phyloP scores from a whole-genome alignment of 1,139 yeast genomes.

The Citeromyces siamensis region DNA sequence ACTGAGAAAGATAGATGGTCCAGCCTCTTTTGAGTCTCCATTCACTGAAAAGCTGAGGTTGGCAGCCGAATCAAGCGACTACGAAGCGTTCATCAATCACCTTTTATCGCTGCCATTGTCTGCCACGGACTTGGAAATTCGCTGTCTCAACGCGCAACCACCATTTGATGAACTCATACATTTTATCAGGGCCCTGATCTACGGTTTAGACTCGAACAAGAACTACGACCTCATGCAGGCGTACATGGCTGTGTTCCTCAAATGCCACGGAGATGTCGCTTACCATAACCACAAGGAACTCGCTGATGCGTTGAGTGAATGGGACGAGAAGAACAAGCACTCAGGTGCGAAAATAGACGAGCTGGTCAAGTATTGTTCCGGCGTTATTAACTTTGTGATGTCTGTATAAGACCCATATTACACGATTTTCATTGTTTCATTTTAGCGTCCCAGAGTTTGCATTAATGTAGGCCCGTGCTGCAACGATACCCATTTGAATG shows the following conservation, averaged over 20 bases:
- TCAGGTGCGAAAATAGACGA: slow-evolving; percentile 47
- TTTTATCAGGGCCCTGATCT: slow-evolving; percentile 54
- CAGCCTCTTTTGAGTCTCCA: slow-evolving; percentile 49
- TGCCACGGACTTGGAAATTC: slow-evolving; percentile 71
- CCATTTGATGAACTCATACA: slow-evolving; percentile 52
- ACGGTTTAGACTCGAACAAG: slow-evolving; percentile 41
- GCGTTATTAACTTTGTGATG: slow-evolving; percentile 57
- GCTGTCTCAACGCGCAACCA: slow-evolving; percentile 55
- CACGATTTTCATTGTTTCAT: no score
- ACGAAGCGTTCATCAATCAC: slow-evolving; percentile 35
- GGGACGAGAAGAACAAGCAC: slow-evolving; percentile 32
- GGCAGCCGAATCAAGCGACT: slow-evolving; percentile 29
- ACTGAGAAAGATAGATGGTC: slow-evolving; percentile 17
- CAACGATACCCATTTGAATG: no score
- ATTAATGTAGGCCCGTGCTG: no score
- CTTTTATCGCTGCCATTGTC: slow-evolving; percentile 66
- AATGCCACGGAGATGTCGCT: slow-evolving; percentile 75
- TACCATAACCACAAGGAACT: slow-evolving; percentile 24
- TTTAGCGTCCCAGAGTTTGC: no score
- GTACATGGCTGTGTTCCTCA: slow-evolving; percentile 60
- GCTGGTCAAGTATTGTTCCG: slow-evolving; percentile 70
- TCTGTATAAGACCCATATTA: slow-evolving; percentile 22
- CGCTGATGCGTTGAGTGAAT: slow-evolving; percentile 30
- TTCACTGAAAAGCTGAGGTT: slow-evolving; percentile 59
- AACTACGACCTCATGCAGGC: slow-evolving; percentile 72